Evolutionary conservation across 208 protist genomes (phyloP), one percentile per base, ranked within the genome.

Genomic region (Crithidia acanthocephali): DNA sequence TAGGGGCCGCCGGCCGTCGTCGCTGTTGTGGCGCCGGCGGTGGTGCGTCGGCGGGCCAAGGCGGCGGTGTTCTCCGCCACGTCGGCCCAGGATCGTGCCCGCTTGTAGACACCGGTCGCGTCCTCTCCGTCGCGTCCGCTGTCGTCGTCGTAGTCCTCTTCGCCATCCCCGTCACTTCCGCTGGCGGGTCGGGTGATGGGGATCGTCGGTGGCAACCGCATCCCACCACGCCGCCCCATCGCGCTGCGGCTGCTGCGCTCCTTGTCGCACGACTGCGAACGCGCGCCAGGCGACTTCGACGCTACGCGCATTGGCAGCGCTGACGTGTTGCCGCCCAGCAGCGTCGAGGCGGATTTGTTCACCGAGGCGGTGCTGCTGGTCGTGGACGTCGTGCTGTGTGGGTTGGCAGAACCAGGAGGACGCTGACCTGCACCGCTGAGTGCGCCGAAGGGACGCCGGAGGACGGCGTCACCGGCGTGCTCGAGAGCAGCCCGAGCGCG

Each of bases 401-500:
- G n/a, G n/a, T n/a, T n/a, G n/a, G n/a, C n/a, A n/a, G n/a, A n/a
- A n/a, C n/a, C n/a, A n/a, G 37, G 16, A 48, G 9, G 44, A n/a
- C 16, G 6, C 44, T 48, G 44, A 10, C 25, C 22, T 11, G 4
- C 11, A 23, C 33, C 62, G 65, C 35, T 40, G 35, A 11, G 35
- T 40, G 35, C 11, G 44, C 70, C 57, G 66, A 79, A 76, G 25
- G 81, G 76, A 8, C 67, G 72, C 25, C 74, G 68, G 44, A 83
- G 68, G 10, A 87, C 74, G 20, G 69, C 18, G 27, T 58, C 40
- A 11, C 57, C 74, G 13, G 77, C 71, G 40, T 37, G 59, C 58
- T 76, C 75, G 20, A 87, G 67, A 2, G 74, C 78, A 13, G 79
- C 78, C 50, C 74, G 60, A 6, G 78, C 82, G 6, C 82, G 73